These are phyloP conservation scores for Clavispora vitiphila DNA, from an alignment of 805 yeast species.

Conservation along the genomic window DNA sequence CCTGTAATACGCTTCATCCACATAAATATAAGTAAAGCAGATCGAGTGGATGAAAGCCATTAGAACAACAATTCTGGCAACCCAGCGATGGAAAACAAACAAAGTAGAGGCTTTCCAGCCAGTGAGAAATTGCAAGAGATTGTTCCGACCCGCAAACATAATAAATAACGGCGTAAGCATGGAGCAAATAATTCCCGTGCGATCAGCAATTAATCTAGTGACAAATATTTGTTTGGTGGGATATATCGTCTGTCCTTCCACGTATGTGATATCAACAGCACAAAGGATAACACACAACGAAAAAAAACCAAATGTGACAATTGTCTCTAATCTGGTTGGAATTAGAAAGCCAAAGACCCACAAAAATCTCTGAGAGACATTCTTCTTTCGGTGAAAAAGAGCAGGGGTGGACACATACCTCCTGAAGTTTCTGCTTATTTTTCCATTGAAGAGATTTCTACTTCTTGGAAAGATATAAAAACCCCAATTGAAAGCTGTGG, in stretches of 20 bases:
- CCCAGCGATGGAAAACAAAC: slow-evolving; percentile 15
- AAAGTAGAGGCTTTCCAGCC: slow-evolving; percentile 16
- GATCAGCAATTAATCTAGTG: slow-evolving; percentile 9
- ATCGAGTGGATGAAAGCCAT: slow-evolving; percentile 14
- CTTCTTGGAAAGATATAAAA: slow-evolving; percentile 10
- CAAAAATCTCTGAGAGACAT: slow-evolving; percentile 20
- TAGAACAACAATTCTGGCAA: slow-evolving; percentile 13
- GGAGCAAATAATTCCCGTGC: slow-evolving; percentile 15
- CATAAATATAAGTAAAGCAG: slow-evolving; percentile 6
- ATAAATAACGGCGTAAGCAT: slow-evolving; percentile 14
- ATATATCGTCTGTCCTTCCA: slow-evolving; percentile 34
- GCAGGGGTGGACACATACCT: slow-evolving; percentile 38
- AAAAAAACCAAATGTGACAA: slow-evolving; percentile 17
- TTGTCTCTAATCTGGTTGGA: slow-evolving; percentile 20
- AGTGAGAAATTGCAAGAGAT: slow-evolving; percentile 16
- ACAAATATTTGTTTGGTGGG: slow-evolving; percentile 5
- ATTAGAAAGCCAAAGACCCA: slow-evolving; percentile 23
- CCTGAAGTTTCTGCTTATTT: slow-evolving; percentile 30
- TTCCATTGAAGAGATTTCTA: slow-evolving; percentile 14
- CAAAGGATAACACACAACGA: slow-evolving; percentile 9
- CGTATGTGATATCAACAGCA: slow-evolving; percentile 18
- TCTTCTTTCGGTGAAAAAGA: slow-evolving; percentile 21
- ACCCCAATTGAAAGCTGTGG: slow-evolving; percentile 12
- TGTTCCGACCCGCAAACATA: slow-evolving; percentile 16
- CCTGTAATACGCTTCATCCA: slow-evolving; percentile 1